A percentile compares a stretch with the other conserved stretches of the same genome.
Evolutionary conservation across 805 yeast species (phyloP).

Genomic region (Spencermartinsiella europaea): DNA sequence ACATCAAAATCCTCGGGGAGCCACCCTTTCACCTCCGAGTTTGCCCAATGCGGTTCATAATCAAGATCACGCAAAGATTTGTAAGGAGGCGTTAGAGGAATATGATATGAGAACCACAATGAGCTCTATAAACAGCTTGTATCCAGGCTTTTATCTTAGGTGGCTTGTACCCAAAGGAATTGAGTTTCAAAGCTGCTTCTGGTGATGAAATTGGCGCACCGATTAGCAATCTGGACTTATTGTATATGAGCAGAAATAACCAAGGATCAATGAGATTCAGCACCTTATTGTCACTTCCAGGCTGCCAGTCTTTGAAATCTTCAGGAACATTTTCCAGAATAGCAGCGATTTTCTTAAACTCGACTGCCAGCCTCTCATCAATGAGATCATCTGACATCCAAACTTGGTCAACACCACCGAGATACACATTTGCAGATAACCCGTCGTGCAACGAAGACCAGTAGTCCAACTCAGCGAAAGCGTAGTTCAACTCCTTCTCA

Average conservation of each 20-base stretch:
- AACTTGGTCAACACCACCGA: slow-evolving; percentile 21
- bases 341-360: slow-evolving; percentile 13
- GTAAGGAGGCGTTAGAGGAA: too few relatives aligned
- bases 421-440: slow-evolving; percentile 21
- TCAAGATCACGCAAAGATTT: too few relatives aligned
- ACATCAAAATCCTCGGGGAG: slow-evolving; percentile 30
- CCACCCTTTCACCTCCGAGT: slow-evolving; percentile 36
- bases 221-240: too few relatives aligned
- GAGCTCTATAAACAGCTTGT: too few relatives aligned
- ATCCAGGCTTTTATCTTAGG: too few relatives aligned
- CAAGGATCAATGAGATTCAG: slow-evolving; percentile 41
- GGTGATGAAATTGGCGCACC: not conserved
- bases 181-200: not conserved
- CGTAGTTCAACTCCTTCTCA: slow-evolving; percentile 27
- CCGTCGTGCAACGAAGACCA: slow-evolving; percentile 20
- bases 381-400: slow-evolving; percentile 24
- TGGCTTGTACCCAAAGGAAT: slow-evolving; percentile 1
- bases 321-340: slow-evolving; percentile 18
- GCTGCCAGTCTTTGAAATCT: slow-evolving; percentile 34
- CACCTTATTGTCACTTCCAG: slow-evolving; percentile 36
- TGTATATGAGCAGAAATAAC: slow-evolving; percentile 34
- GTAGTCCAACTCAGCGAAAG: slow-evolving; percentile 32
- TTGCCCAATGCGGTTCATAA: not conserved
- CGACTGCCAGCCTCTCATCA: slow-evolving; percentile 7
- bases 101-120: too few relatives aligned